Evolutionary conservation across 2,329 filamentous ascomycete species (phyloP), one percentile per base, ranked within the genome.

Genomic region (Epichloe uncinata): DNA sequence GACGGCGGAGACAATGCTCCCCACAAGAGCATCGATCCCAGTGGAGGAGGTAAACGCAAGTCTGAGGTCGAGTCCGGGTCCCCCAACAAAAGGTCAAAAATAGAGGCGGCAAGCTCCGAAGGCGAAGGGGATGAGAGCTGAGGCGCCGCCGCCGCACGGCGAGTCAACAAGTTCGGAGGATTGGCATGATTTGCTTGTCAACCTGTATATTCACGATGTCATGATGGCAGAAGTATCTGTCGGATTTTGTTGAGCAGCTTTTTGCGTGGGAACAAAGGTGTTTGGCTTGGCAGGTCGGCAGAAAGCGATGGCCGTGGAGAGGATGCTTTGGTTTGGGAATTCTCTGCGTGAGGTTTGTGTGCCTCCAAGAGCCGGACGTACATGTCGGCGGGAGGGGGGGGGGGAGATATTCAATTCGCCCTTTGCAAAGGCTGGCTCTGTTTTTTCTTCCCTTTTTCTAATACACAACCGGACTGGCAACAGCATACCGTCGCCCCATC

Each of bases 41-140:
- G 71, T 9, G 75, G 75, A 50, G 75, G 75, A 50, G 73, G 70
- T 35, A 84, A 84, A 67, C 73, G 80, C 58, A 83, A 82, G 64
- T 78, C 79, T 6, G 75, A 79, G 52, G 67, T 69, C 33, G 68
- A 68, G 49, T 68, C 67, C 15, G 64, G 62, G 18, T 68, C 68
- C 34, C 68, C 75, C 33, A 75, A 71, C 58, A 84, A 83, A 65
- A 79, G 75, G 66, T 69, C 74, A 54, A 75, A 72, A 57, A 70
- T 80, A 44, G 78, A 81, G 49, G 56, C 56, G 47, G 61, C 63
- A 50, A 65, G 59, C 50, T 60, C 61, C 46, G 61, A 64, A 43
- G 62, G 64, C 30, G 68, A 70, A 12, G 69, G 69, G 35, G 52
- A 55, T 41, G 48, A 57, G 38, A 49, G 51, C 36, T 54, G 42